Evolutionary conservation across 768 basidiomycete genomes (phyloP), one percentile per base, ranked within the genome.

Genomic region (Sporobolomyces roseus): DNA sequence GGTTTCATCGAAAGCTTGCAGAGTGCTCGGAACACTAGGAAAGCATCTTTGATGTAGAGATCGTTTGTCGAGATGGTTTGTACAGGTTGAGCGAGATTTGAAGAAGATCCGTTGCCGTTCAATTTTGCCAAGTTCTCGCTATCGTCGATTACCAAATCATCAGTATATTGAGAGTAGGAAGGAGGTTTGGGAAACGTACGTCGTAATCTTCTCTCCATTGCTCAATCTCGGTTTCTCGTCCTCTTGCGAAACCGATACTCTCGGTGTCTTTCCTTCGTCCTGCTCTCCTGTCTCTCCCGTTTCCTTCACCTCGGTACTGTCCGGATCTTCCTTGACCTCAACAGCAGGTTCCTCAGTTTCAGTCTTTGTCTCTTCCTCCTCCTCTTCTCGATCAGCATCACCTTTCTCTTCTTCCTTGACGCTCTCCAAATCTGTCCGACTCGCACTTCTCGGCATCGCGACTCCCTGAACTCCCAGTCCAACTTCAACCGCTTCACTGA

Each of bases 1-100:
- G 93, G 90, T 78, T 98, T 98, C 93, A 97, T 98, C 13, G 92
- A 93, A 72, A 98, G 81, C 78, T 98, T 98, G 82, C 96, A 98
- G 16, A 99, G 82, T 0, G 96, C 93, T 52, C 96, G 84, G 80
- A 98, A 94, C 43, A 99, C 94, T 68, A 99, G 84, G 82, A 97
- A 99, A 0, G 96, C 93, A 77, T 99, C 96, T 77, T 98, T 98
- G 77, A 96, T 84, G 78, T 93, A 94, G 63, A 97, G 80, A 74
- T 99, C 94, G 60, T 89, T 86, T n/a, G 84, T 82, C 25, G 66
- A 71, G 53, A 76, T 61, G 32, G 54, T 55, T 6, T 63, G 53
- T 14, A 46, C 7, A n/a, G 66, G 56, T 29, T 12, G 33, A 33
- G 46, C 17, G 27, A 43, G 48, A 36, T 17, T 43, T 27, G 36